A percentile compares a stretch with the other conserved stretches of the same genome.
phyloP scores from a whole-genome alignment of 305 asterid genomes.

The Euphrasia arctica region DNA sequence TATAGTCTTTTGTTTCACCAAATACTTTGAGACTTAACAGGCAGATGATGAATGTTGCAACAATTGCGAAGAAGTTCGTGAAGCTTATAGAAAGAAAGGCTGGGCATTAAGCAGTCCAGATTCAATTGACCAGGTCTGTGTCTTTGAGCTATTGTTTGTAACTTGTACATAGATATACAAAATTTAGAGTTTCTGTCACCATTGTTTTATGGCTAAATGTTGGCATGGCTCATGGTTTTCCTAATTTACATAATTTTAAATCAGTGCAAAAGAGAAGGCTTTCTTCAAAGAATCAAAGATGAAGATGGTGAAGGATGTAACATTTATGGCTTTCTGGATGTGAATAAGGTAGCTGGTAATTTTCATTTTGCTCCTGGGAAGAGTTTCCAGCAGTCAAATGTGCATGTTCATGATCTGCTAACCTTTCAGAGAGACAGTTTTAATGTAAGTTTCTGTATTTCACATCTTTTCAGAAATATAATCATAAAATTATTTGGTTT shows the following conservation, averaged over 20 bases:
- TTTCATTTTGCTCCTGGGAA: slow-evolving; percentile 99
- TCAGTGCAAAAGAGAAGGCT: slow-evolving; percentile 98
- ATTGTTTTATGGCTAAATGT: slow-evolving; percentile 2
- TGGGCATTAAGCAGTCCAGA: slow-evolving; percentile 92
- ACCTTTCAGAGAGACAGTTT: slow-evolving; percentile 94
- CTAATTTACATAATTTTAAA: slow-evolving; percentile 16
- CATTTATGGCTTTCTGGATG: slow-evolving; percentile 87
- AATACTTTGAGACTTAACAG: slow-evolving; percentile 41
- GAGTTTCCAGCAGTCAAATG: slow-evolving; percentile 91
- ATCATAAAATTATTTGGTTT: slow-evolving; percentile 18
- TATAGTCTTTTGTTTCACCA: slow-evolving; percentile 13
- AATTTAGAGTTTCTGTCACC: neutral
- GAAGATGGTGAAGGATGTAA: slow-evolving; percentile 99
- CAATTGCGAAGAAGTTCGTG: slow-evolving; percentile 97
- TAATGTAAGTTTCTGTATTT: slow-evolving; percentile 54
- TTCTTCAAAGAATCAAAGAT: slow-evolving; percentile 81
- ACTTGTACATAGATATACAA: slow-evolving; percentile 6
- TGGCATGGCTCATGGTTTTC: slow-evolving; percentile 13
- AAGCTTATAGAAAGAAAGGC: slow-evolving; percentile 93
- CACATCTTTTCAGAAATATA: slow-evolving; percentile 43
- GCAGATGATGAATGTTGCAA: slow-evolving; percentile 89
- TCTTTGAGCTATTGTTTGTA: slow-evolving; percentile 19
- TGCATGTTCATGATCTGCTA: slow-evolving; percentile 82
- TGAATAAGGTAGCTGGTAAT: slow-evolving; percentile 95
- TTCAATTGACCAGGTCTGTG: slow-evolving; percentile 70